Base-by-base conservation (phyloP, 129 eudicot genomes). In the Helichrysum umbraculigerum region DNA sequence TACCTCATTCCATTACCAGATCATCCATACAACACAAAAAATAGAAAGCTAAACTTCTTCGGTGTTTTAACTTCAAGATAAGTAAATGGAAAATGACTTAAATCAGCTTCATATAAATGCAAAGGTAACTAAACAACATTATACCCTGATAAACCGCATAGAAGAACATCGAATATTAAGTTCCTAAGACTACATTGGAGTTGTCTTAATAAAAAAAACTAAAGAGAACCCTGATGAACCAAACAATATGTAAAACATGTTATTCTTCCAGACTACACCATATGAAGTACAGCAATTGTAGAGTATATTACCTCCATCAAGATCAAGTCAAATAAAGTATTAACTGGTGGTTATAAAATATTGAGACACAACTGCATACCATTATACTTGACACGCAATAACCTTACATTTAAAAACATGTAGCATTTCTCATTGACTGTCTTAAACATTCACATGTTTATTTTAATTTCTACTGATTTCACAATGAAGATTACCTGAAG, bases 401-500 rank as follows among this genome's bases (percentile, higher is more conserved):
- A 70, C 44, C 64, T 65, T 71, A 63, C 72, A 78, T 19, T 21
- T 61, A 62, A 44, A 78, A 44, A 44, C 58, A 71, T 70, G 50
- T 70, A 71, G 51, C 76, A 62, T 32, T 75, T 58, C 70, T 61
- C 71, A 71, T 78, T 47, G n/a, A 14, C n/a, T 3, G 7, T 15
- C 41, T 34, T 29, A 19, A 65, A 32, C 14, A 64, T 47, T n/a
- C 15, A 25, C 4, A 7, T 37, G 11, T 15, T 20, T n/a, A 16
- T 32, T 22, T 28, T 14, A 35, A 42, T 68, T 33, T 54, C 34
- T 22, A 56, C 42, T 57, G 58, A 33, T 68, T 56, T 33, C 54
- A 32, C 32, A 50, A 32, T 25, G 54, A 51, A 52, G 28, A 34
- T 51, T 84, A 93, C 98, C 98, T 91, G 97, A 82, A 93, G 90